Base-by-base conservation (phyloP, 495 filamentous ascomycete species). In the Aspergillus bertholletiae region DNA sequence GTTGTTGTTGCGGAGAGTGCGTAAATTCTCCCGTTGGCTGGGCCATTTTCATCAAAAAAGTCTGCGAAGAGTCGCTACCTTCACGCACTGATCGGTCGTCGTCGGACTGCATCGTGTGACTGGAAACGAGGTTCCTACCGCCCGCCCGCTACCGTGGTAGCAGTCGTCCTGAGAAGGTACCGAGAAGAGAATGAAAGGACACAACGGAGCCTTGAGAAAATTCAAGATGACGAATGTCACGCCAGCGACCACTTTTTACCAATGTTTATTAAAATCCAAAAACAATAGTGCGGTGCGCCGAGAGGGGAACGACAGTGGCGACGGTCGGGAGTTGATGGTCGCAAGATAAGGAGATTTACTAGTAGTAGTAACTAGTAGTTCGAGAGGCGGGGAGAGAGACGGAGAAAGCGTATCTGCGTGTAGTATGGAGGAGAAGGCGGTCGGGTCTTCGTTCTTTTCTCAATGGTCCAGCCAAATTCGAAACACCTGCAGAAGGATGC, bases 1-100 rank as follows among this genome's bases (percentile, higher is more conserved):
- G n/a, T n/a, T n/a, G n/a, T n/a, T n/a, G n/a, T n/a, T n/a, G 1
- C 55, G 48, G 15, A 34, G 15, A 28, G 47, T 55, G 46, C 32
- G 27, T 1, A 18, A 9, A 18, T 8, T 43, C 20, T 7, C 18
- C 39, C 17, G 39, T 43, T 7, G 39, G 39, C 22, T 43, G 18
- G 13, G 41, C 51, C 53, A 28, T 37, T 37, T 40, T 22, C 17
- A 35, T 44, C 28, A 37, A 55, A 9, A 51, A 60, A 30, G 3
- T 22, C 20, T 43, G 39, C 7, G 39, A 43, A 18, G 17, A 43
- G 18, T 43, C 39, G 20, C 39, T 43, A 11, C 18, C 18, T 43
- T 43, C 39, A 22, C 39, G 39, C 20, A 43, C 8, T 18, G n/a
- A 43, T 43, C 39, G 39, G 39, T 43, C n/a, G n/a, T n/a, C 15